Base-by-base conservation (phyloP, 2,329 filamentous ascomycete species). In the Epichloe gansuensis region DNA sequence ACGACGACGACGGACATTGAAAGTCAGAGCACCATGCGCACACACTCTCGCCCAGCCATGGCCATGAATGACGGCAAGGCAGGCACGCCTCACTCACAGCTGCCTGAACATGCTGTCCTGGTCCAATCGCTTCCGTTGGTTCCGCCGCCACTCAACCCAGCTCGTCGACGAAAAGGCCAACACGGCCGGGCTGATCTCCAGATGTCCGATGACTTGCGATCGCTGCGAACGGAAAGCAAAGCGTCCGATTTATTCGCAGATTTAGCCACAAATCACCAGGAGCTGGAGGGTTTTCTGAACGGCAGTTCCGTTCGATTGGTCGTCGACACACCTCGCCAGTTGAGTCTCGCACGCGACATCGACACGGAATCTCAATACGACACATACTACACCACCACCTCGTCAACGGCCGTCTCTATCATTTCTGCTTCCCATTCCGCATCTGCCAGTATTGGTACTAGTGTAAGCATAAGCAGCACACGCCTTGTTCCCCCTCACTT, bases 191-290 rank as follows among this genome's bases (percentile, higher is more conserved):
- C 17, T 47, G 15, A 12, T 15, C 31, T 34, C 38, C 8, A 9
- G 21, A 49, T 25, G 25, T 40, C 49, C n/a, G 23, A 35, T 35
- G 41, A 27, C 36, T 11, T 21, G 25, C 41, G 15, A 21, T 45
- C 23, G 13, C 36, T n/a, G 31, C 40, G 27, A 35, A 17, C 38
- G 27, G 51, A 47, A 39, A 54, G 54, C 41, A 45, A 45, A n/a
- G 25, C 38, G 3, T 53, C 54, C 25, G 54, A 56, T 51, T 35
- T 57, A 35, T 56, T 57, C 43, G 53, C 36, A n/a, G 54, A 56
- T 48, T 17, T 57, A 35, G 54, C 50, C 45, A 49, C 25, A 27
- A 42, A 49, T 8, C 55, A 56, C 49, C 46, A 45, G 15, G 56
- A 58, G 42, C 55, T 56, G 35, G 50, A 55, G 8, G 50, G 43